A percentile compares a stretch with the other conserved stretches of the same genome.
Conservation (phyloP, 148 eudicot genomes). For the Fagopyrum esculentum region DNA sequence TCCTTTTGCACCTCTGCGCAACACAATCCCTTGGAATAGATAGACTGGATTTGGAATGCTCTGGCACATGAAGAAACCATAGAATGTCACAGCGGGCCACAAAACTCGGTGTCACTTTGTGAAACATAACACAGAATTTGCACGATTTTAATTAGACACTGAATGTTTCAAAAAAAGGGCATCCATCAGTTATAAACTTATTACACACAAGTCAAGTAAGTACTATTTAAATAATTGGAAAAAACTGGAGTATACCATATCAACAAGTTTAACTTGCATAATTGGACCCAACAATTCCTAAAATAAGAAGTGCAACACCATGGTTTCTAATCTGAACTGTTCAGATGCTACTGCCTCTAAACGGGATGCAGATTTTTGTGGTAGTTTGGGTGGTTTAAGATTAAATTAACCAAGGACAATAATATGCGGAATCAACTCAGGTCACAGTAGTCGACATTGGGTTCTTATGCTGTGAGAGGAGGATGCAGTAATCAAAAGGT, state of each 20-base stretch:
- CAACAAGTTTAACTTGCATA: not conserved
- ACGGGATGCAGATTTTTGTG: too few relatives aligned
- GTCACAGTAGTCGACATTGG: too few relatives aligned
- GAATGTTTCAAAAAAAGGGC: not conserved
- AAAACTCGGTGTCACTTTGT: not conserved
- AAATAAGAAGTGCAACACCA: not conserved
- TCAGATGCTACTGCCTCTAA: not conserved
- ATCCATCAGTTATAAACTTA: not conserved
- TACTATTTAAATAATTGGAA: not conserved
- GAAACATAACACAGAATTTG: not conserved
- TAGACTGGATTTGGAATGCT: constrained; percentile 87
- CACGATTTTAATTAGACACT: not conserved
- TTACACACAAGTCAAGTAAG: not conserved
- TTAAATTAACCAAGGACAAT: too few relatives aligned
- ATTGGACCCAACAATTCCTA: not conserved
- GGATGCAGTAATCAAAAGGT: too few relatives aligned
- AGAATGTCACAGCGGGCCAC: constrained; percentile 1
- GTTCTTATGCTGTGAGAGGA: too few relatives aligned
- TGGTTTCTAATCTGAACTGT: not conserved
- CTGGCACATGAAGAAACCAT: constrained; percentile 33
- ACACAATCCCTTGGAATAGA: constrained; percentile 94
- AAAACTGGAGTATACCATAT: not conserved
- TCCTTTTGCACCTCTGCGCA: constrained; percentile 98
- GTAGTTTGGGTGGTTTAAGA: too few relatives aligned
- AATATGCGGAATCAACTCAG: too few relatives aligned